Conservation (phyloP, 176 grass and related monocot species). For the Eleusine indica region DNA sequence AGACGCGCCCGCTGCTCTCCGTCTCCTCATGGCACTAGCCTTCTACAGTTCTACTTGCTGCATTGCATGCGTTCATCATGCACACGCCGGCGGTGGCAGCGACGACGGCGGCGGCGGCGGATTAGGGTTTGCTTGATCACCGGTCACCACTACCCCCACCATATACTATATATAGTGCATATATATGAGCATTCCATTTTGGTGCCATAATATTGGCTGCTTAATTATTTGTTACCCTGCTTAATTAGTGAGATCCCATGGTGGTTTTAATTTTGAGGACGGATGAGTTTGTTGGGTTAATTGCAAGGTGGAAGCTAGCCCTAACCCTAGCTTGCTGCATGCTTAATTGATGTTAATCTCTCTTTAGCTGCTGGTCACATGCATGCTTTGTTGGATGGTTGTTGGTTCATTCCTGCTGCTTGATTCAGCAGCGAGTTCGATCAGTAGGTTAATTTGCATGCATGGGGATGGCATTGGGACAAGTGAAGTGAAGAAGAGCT, state of each 20-base stretch:
- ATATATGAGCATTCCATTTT: slow-evolving; percentile 52
- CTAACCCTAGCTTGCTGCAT: slow-evolving; percentile 64
- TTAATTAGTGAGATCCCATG: slow-evolving; percentile 43
- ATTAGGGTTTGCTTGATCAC: slow-evolving; percentile 50
- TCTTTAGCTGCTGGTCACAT: slow-evolving; percentile 5
- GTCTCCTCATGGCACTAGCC: slow-evolving; percentile 89
- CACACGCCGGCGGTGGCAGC: not conserved
- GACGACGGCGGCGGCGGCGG: not conserved
- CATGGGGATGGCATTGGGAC: slow-evolving; percentile 32
- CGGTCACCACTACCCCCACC: not conserved
- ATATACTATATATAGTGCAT: slow-evolving; percentile 16
- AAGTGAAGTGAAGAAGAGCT: not conserved
- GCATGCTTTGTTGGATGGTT: slow-evolving; percentile 19
- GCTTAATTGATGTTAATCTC: slow-evolving; percentile 38
- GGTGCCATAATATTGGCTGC: slow-evolving; percentile 44
- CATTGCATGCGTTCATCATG: slow-evolving; percentile 27
- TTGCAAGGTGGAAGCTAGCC: slow-evolving; percentile 40
- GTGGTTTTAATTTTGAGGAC: slow-evolving; percentile 37
- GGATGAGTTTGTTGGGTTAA: slow-evolving; percentile 10
- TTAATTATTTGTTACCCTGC: slow-evolving; percentile 3
- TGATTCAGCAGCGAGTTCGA: not conserved
- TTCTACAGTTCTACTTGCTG: not conserved
- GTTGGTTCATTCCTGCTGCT: slow-evolving; percentile 31
- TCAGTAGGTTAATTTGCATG: slow-evolving; percentile 4
- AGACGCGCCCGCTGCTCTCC: slow-evolving; percentile 80